These are phyloP conservation scores for Mallotus nudiflorus DNA, from an alignment of 345 rosid species.

Conservation along the genomic window DNA sequence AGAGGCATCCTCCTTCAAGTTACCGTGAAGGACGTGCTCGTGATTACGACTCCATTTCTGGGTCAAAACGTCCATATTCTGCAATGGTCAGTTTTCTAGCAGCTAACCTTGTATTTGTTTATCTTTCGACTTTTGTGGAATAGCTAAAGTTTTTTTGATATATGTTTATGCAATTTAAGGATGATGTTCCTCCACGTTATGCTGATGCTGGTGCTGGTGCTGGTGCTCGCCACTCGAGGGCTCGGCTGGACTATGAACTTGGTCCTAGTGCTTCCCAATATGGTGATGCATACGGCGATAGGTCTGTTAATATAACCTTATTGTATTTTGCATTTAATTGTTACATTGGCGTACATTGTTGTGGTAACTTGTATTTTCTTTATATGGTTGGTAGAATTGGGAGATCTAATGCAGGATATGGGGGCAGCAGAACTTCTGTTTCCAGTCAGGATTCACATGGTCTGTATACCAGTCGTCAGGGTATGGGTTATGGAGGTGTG, in stretches of 20 bases:
- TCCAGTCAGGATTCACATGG: slow-evolving; percentile 85
- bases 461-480: slow-evolving; percentile 67
- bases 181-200: slow-evolving; percentile 83
- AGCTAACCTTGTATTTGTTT: not conserved
- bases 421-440: slow-evolving; percentile 75
- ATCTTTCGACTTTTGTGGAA: not conserved
- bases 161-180: slow-evolving; percentile 41
- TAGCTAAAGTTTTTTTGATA: slow-evolving; percentile 8
- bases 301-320: slow-evolving; percentile 42
- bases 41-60: slow-evolving; percentile 81
- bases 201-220: slow-evolving; percentile 46
- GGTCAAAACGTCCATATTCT: slow-evolving; percentile 87
- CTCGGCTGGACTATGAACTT: slow-evolving; percentile 85
- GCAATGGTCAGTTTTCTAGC: slow-evolving; percentile 58
- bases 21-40: slow-evolving; percentile 78
- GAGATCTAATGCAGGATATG: slow-evolving; percentile 76
- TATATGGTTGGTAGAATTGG: slow-evolving; percentile 59
- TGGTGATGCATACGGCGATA: slow-evolving; percentile 76
- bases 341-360: not conserved
- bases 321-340: not conserved
- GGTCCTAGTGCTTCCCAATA: slow-evolving; percentile 64
- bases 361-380: slow-evolving; percentile 7
- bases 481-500: slow-evolving; percentile 79
- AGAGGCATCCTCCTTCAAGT: slow-evolving; percentile 73
- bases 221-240: slow-evolving; percentile 70